Percentiles rank a stretch among this genome's conserved stretches.
Evolutionary conservation across 73 alveolate genomes (phyloP).

Genomic region (Tetrahymena malaccensis): DNA sequence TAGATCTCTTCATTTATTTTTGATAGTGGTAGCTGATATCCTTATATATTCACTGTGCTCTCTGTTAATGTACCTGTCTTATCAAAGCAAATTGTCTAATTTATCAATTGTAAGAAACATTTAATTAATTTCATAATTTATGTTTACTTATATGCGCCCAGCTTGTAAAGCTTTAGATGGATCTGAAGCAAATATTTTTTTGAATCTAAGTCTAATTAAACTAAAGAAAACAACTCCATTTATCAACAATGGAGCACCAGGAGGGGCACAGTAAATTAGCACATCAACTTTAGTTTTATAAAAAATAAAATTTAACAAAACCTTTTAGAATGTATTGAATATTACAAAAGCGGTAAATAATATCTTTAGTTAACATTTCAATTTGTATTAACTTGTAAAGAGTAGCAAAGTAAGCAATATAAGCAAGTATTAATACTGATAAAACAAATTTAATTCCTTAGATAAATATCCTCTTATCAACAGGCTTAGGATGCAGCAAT

Average conservation of each 20-base stretch:
- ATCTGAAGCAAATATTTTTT: constrained; percentile 17
- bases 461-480: neutral
- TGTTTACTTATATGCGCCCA: neutral
- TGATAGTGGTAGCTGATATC: neutral
- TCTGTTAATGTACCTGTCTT: constrained; percentile 26
- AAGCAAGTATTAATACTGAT: neutral
- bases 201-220: neutral
- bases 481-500: constrained; percentile 12
- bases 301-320: neutral
- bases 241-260: constrained; percentile 2
- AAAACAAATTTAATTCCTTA: constrained; percentile 23
- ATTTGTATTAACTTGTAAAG: neutral
- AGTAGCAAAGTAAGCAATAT: neutral
- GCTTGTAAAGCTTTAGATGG: constrained; percentile 25
- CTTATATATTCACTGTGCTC: constrained; percentile 7
- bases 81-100: constrained; percentile 23
- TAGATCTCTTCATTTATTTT: neutral
- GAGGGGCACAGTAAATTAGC: constrained; percentile 4
- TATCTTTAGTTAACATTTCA: neutral
- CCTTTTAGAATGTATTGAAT: neutral
- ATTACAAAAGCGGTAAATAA: constrained; percentile 10
- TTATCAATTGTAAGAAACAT: neutral
- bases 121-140: neutral
- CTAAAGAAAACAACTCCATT: neutral
- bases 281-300: neutral